Conservation (phyloP, 305 asterid species). For the Fraxinus floribunda region DNA sequence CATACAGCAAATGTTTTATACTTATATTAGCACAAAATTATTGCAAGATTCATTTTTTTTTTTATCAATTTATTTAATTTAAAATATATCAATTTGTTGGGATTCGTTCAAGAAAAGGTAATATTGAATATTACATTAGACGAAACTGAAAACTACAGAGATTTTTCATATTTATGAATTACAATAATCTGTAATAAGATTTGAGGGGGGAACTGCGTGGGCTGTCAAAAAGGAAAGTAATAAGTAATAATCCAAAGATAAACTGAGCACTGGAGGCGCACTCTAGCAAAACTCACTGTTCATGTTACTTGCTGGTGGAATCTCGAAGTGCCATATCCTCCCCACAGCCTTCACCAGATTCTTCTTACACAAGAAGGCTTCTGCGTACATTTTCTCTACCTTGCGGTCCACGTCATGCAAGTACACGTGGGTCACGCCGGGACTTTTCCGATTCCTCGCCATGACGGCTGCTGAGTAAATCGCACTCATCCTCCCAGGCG, state of each 20-base stretch:
- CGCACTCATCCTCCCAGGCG: constrained; percentile 89
- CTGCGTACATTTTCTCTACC: constrained; percentile 69
- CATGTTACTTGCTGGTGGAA: constrained; percentile 43
- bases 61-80: not conserved
- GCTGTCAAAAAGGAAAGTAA: not conserved
- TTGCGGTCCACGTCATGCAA: constrained; percentile 73
- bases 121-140: not conserved
- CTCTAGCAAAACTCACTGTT: constrained; percentile 49
- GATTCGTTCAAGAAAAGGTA: not conserved
- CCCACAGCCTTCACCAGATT: constrained; percentile 51
- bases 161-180: not conserved
- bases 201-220: not conserved
- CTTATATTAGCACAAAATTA: not conserved
- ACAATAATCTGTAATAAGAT: not conserved
- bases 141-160: not conserved
- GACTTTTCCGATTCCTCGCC: constrained; percentile 60
- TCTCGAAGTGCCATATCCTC: constrained; percentile 70
- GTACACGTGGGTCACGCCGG: constrained; percentile 70
- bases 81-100: not conserved
- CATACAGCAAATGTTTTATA: not conserved
- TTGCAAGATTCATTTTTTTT: not conserved
- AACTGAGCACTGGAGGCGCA: constrained; percentile 14
- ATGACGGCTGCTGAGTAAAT: constrained; percentile 78
- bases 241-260: not conserved
- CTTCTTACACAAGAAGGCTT: constrained; percentile 60